Base-by-base conservation (phyloP, 2,329 filamentous ascomycete species). In the Pleoardoris graminearum region DNA sequence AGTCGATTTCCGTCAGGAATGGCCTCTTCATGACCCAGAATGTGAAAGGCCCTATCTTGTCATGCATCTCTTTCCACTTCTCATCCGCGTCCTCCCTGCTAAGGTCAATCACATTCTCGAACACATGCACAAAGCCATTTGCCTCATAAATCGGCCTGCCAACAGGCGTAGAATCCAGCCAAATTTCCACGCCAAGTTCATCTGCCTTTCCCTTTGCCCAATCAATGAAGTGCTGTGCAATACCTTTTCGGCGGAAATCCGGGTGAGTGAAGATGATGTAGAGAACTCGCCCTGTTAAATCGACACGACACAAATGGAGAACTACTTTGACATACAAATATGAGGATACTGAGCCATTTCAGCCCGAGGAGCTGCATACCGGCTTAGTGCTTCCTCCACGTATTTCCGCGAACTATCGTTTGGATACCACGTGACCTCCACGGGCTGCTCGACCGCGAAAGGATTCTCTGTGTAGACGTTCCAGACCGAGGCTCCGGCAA, bases 201-300 rank as follows among this genome's bases (percentile, higher is more conserved):
- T 69, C 65, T 0, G 48, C 71, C 4, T 69, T 60, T 5, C 67
- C 59, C 7, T 62, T 69, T 8, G 73, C 71, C 62, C 69, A 75
- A 32, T 68, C 58, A 25, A 75, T 50, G 27, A 75, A 58, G 43
- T 69, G 64, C 7, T 58, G 46, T 5, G 67, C 72, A 5, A 65
- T 62, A 7, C 72, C 72, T 14, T 64, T 61, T 8, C 63, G 55
- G n/a, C 69, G 62, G 38, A 69, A 63, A 0, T 56, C 55, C 0
- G 72, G 72, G 27, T 68, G 58, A 2, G 70, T 74, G 50, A 69
- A 67, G 37, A 72, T 55, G 3, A 70, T 69, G 19, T 73, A 62
- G 2, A 75, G 64, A 22, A 71, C 73, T 58, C 35, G n/a, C 4
- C 7, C 14, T 17, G 33, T 8, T 14, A 14, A 8, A 49, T 32